These are phyloP conservation scores for Rhododendron simsii DNA, from an alignment of 148 eudicot genomes.

Conservation along the genomic window DNA sequence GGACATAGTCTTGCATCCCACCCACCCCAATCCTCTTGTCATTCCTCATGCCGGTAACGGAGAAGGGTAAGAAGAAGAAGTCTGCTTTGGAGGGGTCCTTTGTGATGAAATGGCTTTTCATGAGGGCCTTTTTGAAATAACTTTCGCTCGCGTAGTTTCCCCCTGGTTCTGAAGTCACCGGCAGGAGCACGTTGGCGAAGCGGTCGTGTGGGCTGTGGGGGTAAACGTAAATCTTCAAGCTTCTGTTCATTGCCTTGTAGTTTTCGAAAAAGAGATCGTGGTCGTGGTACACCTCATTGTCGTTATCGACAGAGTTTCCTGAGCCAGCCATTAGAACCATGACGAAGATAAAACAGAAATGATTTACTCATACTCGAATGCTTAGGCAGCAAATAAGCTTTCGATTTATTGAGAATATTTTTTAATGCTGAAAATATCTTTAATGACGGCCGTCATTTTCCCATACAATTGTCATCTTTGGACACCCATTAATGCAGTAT, in stretches of 20 bases:
- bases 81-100: conserved; percentile 60
- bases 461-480: too few species aligned
- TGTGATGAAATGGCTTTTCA: conserved; percentile 66
- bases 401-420: too few species aligned
- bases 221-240: conserved; percentile 66
- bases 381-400: too few species aligned
- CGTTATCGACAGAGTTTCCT: conserved; percentile 1
- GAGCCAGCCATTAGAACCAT: background rate
- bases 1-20: conserved; percentile 51
- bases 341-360: background rate
- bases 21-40: conserved; percentile 62
- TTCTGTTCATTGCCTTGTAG: conserved; percentile 62
- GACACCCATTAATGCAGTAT: too few species aligned
- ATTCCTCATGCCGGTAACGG: conserved; percentile 60
- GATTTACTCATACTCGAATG: background rate
- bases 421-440: too few species aligned
- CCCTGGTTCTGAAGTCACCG: conserved; percentile 36
- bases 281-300: conserved; percentile 55
- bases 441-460: too few species aligned
- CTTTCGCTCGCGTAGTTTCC: conserved; percentile 94
- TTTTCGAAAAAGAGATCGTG: conserved; percentile 40
- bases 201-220: conserved; percentile 52
- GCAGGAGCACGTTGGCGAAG: conserved; percentile 65
- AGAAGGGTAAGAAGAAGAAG: conserved; percentile 79
- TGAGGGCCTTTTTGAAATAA: conserved; percentile 65